Evolutionary conservation across 208 protist genomes (phyloP), one percentile per base, ranked within the genome.

Genomic region (Crithidia bombi): DNA sequence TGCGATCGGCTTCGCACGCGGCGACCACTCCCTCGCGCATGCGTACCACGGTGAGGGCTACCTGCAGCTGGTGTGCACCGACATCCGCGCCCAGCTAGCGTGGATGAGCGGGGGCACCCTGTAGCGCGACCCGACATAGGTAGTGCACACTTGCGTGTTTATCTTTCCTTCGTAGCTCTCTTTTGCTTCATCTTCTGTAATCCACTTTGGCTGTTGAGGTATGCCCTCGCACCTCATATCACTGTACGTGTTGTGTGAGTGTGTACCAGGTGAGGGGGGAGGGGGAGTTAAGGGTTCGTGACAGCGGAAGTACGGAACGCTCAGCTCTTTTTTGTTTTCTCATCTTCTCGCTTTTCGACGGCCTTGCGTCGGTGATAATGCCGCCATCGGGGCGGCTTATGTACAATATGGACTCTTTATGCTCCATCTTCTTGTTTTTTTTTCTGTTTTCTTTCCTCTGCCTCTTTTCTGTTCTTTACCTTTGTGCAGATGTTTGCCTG

Each of bases 21-120:
- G 91, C 23, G 82, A 90, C 55, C 79, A 91, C 74, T 91, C 92
- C 51, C 85, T 92, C 44, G 86, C 59, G 39, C 76, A 92, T 58
- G 91, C 86, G 9, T 86, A 83, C 17, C 65, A 83, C 30, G 84
- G 79, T 19, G 75, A 83, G 39, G 91, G 91, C 19, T 96, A 96
- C 61, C 71, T 93, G 56, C 80, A 82, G 12, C 89, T 96, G 50
- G 81, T 93, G 6, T 96, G 82, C 67, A 65, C 90, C 19, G 88
- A 93, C 65, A 81, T 96, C 46, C 71, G 79, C 58, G 83, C 87
- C 12, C 91, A 96, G 65, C 77, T 96, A 44, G 81, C 81, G 47
- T 96, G 91, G 91, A 91, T 93, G 86, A 96, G 91, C 78, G 90
- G 71, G 21, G 91, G 88, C 26, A 73, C 76, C 11, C 72, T 96